Evolutionary conservation across 768 basidiomycete genomes (phyloP).

Genomic region (Tylopilus vinaceipallidus): DNA sequence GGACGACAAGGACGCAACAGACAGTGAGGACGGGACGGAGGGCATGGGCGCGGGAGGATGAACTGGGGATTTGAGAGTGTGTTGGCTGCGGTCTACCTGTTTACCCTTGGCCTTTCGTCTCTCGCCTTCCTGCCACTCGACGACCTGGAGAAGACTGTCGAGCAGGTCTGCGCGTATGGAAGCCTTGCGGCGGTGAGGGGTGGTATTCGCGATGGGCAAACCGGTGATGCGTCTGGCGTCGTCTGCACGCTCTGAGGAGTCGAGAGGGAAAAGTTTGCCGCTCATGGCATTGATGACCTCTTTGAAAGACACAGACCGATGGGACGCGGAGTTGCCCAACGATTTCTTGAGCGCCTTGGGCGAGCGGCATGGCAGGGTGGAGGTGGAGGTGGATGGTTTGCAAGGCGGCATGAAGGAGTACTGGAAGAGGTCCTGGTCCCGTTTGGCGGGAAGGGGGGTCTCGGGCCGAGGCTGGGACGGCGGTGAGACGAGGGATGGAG

Average conservation of each 20-base stretch:
- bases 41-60: constrained; percentile 16
- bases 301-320: constrained; percentile 48
- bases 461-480: constrained; percentile 18
- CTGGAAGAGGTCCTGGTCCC: constrained; percentile 31
- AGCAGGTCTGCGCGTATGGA: constrained; percentile 38
- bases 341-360: constrained; percentile 13
- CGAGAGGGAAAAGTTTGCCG: constrained; percentile 52
- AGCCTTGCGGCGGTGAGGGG: constrained; percentile 17
- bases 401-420: constrained; percentile 33
- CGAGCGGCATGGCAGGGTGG: constrained; percentile 20
- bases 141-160: constrained; percentile 42
- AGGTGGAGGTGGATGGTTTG: constrained; percentile 19
- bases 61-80: constrained; percentile 9
- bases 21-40: constrained; percentile 23
- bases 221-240: constrained; percentile 32
- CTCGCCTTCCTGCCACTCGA: constrained; percentile 42
- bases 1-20: constrained; percentile 24
- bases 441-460: constrained; percentile 2
- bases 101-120: constrained; percentile 39
- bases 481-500: constrained; percentile 1
- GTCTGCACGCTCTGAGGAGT: constrained; percentile 32
- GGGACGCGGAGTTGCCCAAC: constrained; percentile 7
- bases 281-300: constrained; percentile 59
- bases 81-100: constrained; percentile 34
- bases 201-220: constrained; percentile 15